phyloP scores from a whole-genome alignment of 495 filamentous ascomycete genomes.

The Penicillium lividum region DNA sequence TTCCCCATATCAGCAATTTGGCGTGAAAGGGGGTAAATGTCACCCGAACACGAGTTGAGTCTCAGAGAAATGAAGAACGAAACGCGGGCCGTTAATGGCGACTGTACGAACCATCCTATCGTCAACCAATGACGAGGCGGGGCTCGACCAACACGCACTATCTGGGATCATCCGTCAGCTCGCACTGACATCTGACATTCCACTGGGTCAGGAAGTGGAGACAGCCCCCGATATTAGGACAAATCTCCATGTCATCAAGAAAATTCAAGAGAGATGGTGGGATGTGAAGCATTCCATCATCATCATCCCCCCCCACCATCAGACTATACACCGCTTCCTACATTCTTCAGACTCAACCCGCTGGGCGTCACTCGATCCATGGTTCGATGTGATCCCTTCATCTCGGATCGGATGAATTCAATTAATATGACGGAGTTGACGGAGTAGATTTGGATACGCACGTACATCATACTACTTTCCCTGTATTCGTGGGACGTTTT shows the following conservation, averaged over 20 bases:
- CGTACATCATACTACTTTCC: not conserved
- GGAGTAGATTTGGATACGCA: slow-evolving; percentile 1
- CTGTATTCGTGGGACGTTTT: too few relatives aligned
- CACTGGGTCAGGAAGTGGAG: slow-evolving; percentile 7
- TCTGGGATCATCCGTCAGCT: slow-evolving; percentile 24
- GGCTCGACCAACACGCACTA: slow-evolving; percentile 15
- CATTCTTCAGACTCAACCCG: slow-evolving; percentile 15
- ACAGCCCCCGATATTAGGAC: not conserved
- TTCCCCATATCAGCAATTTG: not conserved
- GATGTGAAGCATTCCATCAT: slow-evolving; percentile 7
- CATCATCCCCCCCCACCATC: slow-evolving; percentile 3
- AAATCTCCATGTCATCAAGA: not conserved
- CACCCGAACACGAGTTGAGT: not conserved
- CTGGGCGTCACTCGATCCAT: slow-evolving; percentile 19
- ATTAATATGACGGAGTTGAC: slow-evolving; percentile 1
- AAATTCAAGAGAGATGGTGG: not conserved
- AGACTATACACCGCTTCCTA: slow-evolving; percentile 20
- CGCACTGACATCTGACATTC: slow-evolving; percentile 39
- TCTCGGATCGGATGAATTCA: slow-evolving; percentile 7
- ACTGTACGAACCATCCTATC: slow-evolving; percentile 14
- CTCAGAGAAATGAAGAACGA: not conserved
- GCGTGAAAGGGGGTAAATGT: not conserved
- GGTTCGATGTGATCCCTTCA: slow-evolving; percentile 27
- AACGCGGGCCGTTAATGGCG: slow-evolving; percentile 13
- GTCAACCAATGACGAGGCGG: slow-evolving; percentile 17